phyloP scores from a whole-genome alignment of 2,329 filamentous ascomycete genomes.

The Pseudogymnoascus sp. region DNA sequence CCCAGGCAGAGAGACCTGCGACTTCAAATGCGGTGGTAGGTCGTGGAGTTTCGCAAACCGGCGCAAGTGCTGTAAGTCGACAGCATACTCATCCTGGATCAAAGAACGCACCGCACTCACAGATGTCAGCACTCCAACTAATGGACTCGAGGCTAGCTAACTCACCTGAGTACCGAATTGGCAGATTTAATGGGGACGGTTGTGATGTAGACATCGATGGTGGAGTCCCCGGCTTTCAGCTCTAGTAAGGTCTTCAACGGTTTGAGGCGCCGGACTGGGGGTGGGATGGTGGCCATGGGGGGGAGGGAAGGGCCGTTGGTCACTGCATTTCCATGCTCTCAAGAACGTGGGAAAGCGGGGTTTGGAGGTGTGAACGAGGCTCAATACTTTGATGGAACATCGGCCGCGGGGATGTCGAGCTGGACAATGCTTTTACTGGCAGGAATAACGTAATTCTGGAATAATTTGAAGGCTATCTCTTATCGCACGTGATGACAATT shows the following conservation, averaged over 20 bases:
- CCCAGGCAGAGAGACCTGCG: conserved; percentile 8
- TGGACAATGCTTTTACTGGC: background rate
- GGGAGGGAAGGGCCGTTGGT: background rate
- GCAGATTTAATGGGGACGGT: conserved; percentile 64
- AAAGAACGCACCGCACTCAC: conserved; percentile 47
- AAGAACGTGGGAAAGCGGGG: background rate
- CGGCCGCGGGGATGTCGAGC: background rate
- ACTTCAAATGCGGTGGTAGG: conserved; percentile 41
- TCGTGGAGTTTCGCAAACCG: conserved; percentile 66
- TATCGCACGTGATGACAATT: background rate
- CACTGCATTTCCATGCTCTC: background rate
- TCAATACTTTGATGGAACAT: background rate
- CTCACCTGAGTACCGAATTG: conserved; percentile 65
- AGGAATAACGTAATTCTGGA: background rate
- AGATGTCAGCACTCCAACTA: conserved; percentile 9
- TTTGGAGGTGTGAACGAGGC: background rate
- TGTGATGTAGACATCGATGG: conserved; percentile 60
- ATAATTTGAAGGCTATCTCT: background rate
- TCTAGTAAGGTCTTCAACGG: conserved; percentile 59
- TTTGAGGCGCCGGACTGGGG: conserved; percentile 33
- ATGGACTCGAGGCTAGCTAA: conserved; percentile 16
- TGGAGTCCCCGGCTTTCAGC: conserved; percentile 48
- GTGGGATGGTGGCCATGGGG: background rate
- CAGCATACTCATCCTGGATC: conserved; percentile 52
- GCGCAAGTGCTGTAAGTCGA: conserved; percentile 62